Conservation (phyloP, 148 eudicot genomes). For the Fagopyrum tataricum region DNA sequence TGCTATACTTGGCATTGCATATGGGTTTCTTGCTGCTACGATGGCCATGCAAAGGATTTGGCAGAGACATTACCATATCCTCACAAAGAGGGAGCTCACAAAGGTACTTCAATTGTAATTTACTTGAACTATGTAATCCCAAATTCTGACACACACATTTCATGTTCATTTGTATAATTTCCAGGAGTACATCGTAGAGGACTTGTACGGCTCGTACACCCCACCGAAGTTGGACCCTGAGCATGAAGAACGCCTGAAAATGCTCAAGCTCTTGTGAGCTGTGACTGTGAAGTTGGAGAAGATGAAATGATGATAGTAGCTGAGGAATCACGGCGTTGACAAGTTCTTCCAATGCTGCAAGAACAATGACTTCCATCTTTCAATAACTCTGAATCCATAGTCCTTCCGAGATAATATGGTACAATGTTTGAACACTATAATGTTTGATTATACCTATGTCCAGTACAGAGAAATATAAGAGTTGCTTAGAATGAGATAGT, state of each 20-base stretch:
- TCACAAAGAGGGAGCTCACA: slow-evolving; percentile 84
- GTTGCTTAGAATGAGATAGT: too few relatives aligned
- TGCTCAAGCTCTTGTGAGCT: slow-evolving; percentile 60
- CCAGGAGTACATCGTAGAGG: slow-evolving; percentile 83
- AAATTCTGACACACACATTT: not conserved
- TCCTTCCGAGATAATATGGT: too few relatives aligned
- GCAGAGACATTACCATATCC: slow-evolving; percentile 96
- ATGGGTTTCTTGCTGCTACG: slow-evolving; percentile 84
- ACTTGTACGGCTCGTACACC: slow-evolving; percentile 58
- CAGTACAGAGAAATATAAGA: too few relatives aligned
- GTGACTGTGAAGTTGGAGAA: too few relatives aligned
- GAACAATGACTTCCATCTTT: too few relatives aligned
- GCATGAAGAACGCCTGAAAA: slow-evolving; percentile 63
- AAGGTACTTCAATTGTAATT: slow-evolving; percentile 33
- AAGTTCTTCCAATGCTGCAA: too few relatives aligned
- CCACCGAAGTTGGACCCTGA: slow-evolving; percentile 63
- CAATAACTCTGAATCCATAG: too few relatives aligned
- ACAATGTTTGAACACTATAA: too few relatives aligned
- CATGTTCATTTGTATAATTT: not conserved
- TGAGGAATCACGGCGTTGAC: too few relatives aligned
- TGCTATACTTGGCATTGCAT: slow-evolving; percentile 84
- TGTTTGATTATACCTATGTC: too few relatives aligned
- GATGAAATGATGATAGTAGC: too few relatives aligned
- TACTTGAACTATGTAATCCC: not conserved
- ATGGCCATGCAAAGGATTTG: slow-evolving; percentile 86